These are phyloP conservation scores for Neurospora cerealis DNA, from an alignment of 495 filamentous ascomycete genomes.

Conservation along the genomic window DNA sequence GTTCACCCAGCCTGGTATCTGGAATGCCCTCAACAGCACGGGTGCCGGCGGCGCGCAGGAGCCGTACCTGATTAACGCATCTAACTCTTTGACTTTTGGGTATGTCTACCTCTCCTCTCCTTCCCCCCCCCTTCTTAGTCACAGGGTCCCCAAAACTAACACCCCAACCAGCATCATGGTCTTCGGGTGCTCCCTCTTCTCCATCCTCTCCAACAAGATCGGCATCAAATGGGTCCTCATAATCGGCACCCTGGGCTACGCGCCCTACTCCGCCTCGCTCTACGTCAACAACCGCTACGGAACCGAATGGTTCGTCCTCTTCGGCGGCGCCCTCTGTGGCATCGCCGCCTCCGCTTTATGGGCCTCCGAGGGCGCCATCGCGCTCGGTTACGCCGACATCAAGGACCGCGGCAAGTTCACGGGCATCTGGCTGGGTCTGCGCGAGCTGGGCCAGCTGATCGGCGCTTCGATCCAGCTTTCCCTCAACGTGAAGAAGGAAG, in stretches of 20 bases:
- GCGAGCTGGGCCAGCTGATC: conserved; percentile 46
- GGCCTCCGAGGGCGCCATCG: conserved; percentile 49
- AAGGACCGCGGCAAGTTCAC: conserved; percentile 45
- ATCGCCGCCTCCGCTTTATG: conserved; percentile 46
- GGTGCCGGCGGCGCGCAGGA: conserved; percentile 48
- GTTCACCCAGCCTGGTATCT: conserved; percentile 50
- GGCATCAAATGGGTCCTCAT: conserved; percentile 44
- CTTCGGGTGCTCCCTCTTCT: conserved; percentile 43
- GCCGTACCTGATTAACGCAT: conserved; percentile 47
- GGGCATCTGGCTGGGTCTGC: conserved; percentile 48
- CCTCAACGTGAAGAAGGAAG: conserved; percentile 36
- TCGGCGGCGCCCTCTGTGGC: conserved; percentile 47
- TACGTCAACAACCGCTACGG: conserved; percentile 52
- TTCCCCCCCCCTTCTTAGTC: no score
- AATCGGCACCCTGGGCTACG: conserved; percentile 46
- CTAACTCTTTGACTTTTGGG: conserved; percentile 47
- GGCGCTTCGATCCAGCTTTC: conserved; percentile 47
- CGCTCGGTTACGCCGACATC: conserved; percentile 45
- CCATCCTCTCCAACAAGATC: conserved; percentile 42
- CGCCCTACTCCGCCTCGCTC: conserved; percentile 45
- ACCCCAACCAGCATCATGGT: conserved; percentile 37
- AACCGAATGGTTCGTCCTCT: conserved; percentile 45
- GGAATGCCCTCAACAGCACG: conserved; percentile 48
- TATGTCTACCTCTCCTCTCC: background rate
- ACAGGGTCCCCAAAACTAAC: no score